Percentiles rank a stretch among this genome's conserved stretches.
These are phyloP conservation scores for apple (Malus domestica) DNA, from an alignment of 306 rosid species.

Conservation along the genomic window ASM211411v1 NC_041790.1:10037501-10038000, in stretches of 20 bases:
- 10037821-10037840: constrained; percentile 20
- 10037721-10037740: constrained; percentile 14
- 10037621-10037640: not conserved
- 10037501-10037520: too few relatives aligned
- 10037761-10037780: constrained; percentile 33
- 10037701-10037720: constrained; percentile 17
- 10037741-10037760: constrained; percentile 24
- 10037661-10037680: not conserved
- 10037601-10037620: not conserved
- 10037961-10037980: too few relatives aligned
- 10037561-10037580: not conserved
- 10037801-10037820: constrained; percentile 25
- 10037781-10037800: constrained; percentile 18
- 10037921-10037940: too few relatives aligned
- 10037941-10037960: too few relatives aligned
- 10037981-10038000: too few relatives aligned
- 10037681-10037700: not conserved
- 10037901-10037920: too few relatives aligned
- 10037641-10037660: not conserved
- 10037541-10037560: too few relatives aligned
- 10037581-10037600: not conserved
- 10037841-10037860: not conserved
- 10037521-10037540: too few relatives aligned
- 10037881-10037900: too few relatives aligned
- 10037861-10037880: too few relatives aligned